Conservation (phyloP, 108 stramenopile genomes). For the Schizochytrium sp. region DNA sequence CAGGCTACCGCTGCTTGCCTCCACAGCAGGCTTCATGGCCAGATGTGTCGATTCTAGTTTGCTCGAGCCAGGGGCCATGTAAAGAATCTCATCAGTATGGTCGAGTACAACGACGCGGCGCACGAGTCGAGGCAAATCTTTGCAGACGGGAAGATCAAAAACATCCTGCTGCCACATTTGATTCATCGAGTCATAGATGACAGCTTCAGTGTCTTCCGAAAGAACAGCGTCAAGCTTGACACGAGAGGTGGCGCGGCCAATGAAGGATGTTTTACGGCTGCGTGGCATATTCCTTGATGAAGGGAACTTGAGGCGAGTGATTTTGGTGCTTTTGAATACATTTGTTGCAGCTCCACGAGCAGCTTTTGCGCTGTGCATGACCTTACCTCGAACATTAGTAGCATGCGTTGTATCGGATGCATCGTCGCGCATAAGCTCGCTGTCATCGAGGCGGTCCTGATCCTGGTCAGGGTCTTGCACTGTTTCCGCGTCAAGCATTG, state of each 20-base stretch:
- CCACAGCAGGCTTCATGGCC: conserved; percentile 19
- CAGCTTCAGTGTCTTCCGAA: conserved; percentile 18
- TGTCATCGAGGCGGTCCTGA: not conserved
- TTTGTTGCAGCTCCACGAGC: conserved; percentile 3
- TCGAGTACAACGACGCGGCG: conserved; percentile 28
- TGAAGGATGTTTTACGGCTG: conserved; percentile 13
- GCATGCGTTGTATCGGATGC: not conserved
- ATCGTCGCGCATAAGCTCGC: not conserved
- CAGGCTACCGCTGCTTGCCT: not conserved
- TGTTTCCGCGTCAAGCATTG: not conserved
- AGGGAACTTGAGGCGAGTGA: conserved; percentile 10
- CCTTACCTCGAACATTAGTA: not conserved
- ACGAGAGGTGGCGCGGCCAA: not conserved
- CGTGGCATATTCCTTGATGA: not conserved
- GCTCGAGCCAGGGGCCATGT: conserved; percentile 2
- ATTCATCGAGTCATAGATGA: conserved; percentile 56
- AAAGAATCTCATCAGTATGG: conserved; percentile 53
- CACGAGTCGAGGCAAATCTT: conserved; percentile 49
- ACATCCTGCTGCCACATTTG: conserved; percentile 52
- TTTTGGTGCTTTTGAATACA: conserved; percentile 19
- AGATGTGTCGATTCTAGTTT: not conserved
- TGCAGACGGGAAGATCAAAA: conserved; percentile 18
- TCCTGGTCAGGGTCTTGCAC: not conserved
- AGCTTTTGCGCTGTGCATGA: not conserved
- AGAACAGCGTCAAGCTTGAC: not conserved